These are phyloP conservation scores for Persicaria maculosa DNA, from an alignment of 148 eudicot genomes.

Conservation along the genomic window DNA sequence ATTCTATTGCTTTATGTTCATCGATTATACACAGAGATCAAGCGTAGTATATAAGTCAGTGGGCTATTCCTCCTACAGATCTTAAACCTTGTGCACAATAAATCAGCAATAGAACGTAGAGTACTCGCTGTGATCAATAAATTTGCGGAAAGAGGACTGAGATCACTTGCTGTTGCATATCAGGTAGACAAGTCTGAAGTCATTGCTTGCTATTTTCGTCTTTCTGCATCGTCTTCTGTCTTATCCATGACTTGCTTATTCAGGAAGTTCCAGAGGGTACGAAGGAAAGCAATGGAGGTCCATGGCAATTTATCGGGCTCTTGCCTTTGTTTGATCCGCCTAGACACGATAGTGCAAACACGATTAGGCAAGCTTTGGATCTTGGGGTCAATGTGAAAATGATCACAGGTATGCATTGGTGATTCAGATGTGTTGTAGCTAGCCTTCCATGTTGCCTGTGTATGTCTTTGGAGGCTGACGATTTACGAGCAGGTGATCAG, in stretches of 20 bases:
- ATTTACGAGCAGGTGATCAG: slow-evolving; percentile 32
- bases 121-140: slow-evolving; percentile 48
- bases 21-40: too few species aligned
- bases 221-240: neutral
- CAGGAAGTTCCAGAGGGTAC: slow-evolving; percentile 50
- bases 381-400: slow-evolving; percentile 56
- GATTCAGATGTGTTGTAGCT: neutral
- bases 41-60: too few species aligned
- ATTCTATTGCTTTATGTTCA: too few species aligned
- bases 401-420: slow-evolving; percentile 37
- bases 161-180: slow-evolving; percentile 55
- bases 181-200: slow-evolving; percentile 25
- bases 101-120: slow-evolving; percentile 38
- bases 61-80: slow-evolving; percentile 20
- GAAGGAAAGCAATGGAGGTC: slow-evolving; percentile 43
- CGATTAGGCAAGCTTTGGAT: slow-evolving; percentile 44
- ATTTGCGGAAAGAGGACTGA: slow-evolving; percentile 48
- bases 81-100: slow-evolving; percentile 43
- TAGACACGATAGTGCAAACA: slow-evolving; percentile 54
- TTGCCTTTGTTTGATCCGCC: slow-evolving; percentile 59
- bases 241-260: slow-evolving; percentile 8
- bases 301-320: slow-evolving; percentile 48
- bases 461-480: neutral
- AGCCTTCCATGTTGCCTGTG: neutral
- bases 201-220: neutral